Conservation (phyloP, 1,139 yeast species). For the Meyerozyma carpophila region DNA sequence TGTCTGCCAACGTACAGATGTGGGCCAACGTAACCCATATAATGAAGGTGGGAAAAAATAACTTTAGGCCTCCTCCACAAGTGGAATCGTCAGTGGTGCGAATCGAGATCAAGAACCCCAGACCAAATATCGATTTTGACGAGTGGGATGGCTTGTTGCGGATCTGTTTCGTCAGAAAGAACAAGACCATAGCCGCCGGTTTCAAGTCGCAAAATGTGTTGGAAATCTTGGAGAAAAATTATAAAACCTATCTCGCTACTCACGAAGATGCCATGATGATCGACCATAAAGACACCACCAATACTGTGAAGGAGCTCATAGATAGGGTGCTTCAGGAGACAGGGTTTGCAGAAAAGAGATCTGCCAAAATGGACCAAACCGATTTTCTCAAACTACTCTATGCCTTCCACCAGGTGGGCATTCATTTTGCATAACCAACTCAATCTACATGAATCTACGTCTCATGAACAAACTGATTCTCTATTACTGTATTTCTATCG, state of each 20-base stretch:
- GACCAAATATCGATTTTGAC: conserved; percentile 85
- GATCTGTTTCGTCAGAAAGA: conserved; percentile 87
- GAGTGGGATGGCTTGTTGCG: conserved; percentile 97
- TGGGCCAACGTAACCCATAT: conserved; percentile 98
- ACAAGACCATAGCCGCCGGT: conserved; percentile 89
- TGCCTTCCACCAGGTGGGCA: conserved; percentile 96
- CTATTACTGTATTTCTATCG: conserved; percentile 17
- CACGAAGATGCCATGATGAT: conserved; percentile 49
- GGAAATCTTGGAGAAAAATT: conserved; percentile 82
- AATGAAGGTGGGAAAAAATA: conserved; percentile 96
- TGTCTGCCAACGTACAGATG: conserved; percentile 96
- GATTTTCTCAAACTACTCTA: conserved; percentile 82
- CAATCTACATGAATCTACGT: no score
- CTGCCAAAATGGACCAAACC: conserved; percentile 91
- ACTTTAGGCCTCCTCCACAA: conserved; percentile 97
- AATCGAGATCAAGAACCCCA: conserved; percentile 83
- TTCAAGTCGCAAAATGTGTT: conserved; percentile 81
- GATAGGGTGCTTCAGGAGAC: conserved; percentile 70
- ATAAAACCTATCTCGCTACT: conserved; percentile 71
- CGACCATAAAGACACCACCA: conserved; percentile 40
- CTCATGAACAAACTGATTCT: conserved; percentile 4
- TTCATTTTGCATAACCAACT: conserved; percentile 72
- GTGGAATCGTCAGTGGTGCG: conserved; percentile 96
- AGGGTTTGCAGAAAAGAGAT: conserved; percentile 77
- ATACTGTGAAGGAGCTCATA: conserved; percentile 53